Percentiles rank a stretch among this genome's conserved stretches.
Evolutionary conservation across 2,329 filamentous ascomycete species (phyloP).

Genomic region (Sporothrix sp.): DNA sequence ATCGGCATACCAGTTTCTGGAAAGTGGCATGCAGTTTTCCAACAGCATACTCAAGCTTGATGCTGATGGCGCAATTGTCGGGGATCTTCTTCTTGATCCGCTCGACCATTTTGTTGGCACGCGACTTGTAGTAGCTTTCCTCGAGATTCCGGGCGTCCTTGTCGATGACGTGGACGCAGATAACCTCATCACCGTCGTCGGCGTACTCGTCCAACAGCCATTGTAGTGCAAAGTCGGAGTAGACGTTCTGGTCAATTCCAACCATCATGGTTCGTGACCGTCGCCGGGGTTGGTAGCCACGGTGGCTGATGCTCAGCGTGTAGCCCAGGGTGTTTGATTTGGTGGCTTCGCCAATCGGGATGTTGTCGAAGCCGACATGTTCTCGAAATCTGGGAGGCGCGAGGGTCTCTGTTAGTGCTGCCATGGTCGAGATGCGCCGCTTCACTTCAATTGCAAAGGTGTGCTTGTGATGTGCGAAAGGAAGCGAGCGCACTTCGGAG

Average conservation of each 20-base stretch:
- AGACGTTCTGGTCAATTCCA: slow-evolving; percentile 81
- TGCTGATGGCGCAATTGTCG: slow-evolving; percentile 70
- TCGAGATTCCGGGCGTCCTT: slow-evolving; percentile 63
- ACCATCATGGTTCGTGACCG: slow-evolving; percentile 83
- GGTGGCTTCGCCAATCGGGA: slow-evolving; percentile 47
- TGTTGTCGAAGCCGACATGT: slow-evolving; percentile 53
- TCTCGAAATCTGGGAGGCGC: slow-evolving; percentile 42
- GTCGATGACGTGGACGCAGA: slow-evolving; percentile 81
- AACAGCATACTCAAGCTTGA: slow-evolving; percentile 78
- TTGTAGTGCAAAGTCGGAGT: slow-evolving; percentile 84
- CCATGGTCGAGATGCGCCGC: slow-evolving; percentile 26
- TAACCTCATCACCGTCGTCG: slow-evolving; percentile 86
- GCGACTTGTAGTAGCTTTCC: slow-evolving; percentile 61
- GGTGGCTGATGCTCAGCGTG: slow-evolving; percentile 76
- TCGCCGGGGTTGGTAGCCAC: slow-evolving; percentile 71
- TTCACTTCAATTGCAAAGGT: not conserved
- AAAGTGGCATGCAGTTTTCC: slow-evolving; percentile 87
- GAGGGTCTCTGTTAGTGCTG: slow-evolving; percentile 33
- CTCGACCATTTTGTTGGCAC: slow-evolving; percentile 65
- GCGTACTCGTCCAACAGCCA: slow-evolving; percentile 81
- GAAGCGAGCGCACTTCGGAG: not conserved
- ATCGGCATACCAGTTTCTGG: slow-evolving; percentile 64
- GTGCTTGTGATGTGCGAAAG: not conserved
- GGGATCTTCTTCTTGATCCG: slow-evolving; percentile 69
- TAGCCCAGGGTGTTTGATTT: slow-evolving; percentile 57